These are phyloP conservation scores for Leishmania amazonensis DNA, from an alignment of 208 protist species.

Conservation along the genomic window DNA sequence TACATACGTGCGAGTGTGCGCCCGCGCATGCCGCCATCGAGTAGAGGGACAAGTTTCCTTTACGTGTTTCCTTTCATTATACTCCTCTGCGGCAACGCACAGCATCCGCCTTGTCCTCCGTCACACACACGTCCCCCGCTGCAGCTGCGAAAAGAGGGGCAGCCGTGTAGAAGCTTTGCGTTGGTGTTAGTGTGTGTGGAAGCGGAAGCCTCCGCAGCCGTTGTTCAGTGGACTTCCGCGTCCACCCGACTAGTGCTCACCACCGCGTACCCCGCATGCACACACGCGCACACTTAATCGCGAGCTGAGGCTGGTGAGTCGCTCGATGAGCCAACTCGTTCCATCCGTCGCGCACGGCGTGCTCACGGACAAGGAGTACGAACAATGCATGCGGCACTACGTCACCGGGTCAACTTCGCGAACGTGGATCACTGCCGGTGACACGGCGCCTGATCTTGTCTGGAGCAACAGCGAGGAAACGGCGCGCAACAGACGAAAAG, in stretches of 20 bases:
- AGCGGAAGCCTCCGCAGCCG: background rate
- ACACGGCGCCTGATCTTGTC: conserved; percentile 20
- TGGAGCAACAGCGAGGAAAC: conserved; percentile 15
- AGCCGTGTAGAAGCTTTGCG: background rate
- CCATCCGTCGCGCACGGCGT: conserved; percentile 12
- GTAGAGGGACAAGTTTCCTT: background rate
- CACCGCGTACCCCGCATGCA: background rate
- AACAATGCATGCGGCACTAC: conserved; percentile 26
- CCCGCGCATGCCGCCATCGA: background rate
- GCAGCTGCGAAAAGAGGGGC: background rate
- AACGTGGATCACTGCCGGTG: conserved; percentile 22
- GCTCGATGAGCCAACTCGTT: conserved; percentile 3
- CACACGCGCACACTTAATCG: background rate
- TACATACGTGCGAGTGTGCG: background rate
- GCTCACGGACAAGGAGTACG: conserved; percentile 22
- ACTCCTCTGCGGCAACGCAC: background rate
- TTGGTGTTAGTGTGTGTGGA: background rate
- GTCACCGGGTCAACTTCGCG: background rate
- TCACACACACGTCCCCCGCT: background rate
- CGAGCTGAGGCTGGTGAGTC: background rate
- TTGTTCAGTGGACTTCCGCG: background rate
- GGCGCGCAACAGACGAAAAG: background rate
- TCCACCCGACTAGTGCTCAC: background rate
- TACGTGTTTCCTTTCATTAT: background rate
- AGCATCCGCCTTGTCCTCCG: background rate